phyloP scores from a whole-genome alignment of 805 yeast species.

The Nematodospora valgi region DNA sequence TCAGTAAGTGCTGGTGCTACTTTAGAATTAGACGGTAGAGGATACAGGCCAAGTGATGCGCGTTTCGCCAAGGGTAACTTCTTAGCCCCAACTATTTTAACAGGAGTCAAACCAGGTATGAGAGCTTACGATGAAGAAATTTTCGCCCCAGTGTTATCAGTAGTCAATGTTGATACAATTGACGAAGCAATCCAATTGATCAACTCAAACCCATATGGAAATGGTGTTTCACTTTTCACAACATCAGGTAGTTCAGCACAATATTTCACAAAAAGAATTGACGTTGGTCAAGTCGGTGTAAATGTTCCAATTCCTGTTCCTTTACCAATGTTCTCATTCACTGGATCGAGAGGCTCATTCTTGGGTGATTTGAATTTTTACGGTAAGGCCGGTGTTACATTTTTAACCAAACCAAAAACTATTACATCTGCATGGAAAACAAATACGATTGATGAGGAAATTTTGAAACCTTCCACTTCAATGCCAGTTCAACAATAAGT shows the following conservation, averaged over 20 bases:
- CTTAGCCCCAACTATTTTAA: slow-evolving; percentile 66
- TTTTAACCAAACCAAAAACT: slow-evolving; percentile 73
- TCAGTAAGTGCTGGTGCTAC: slow-evolving; percentile 60
- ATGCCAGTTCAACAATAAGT: slow-evolving; percentile 61
- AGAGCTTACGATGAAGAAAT: slow-evolving; percentile 71
- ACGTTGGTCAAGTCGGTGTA: slow-evolving; percentile 74
- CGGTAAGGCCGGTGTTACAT: slow-evolving; percentile 71
- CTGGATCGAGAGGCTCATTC: slow-evolving; percentile 73
- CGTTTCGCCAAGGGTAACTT: slow-evolving; percentile 56
- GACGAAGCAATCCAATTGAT: slow-evolving; percentile 67
- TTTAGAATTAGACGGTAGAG: slow-evolving; percentile 62
- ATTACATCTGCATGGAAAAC: slow-evolving; percentile 67
- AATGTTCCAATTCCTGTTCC: slow-evolving; percentile 82
- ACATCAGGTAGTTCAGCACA: slow-evolving; percentile 67
- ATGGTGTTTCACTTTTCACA: slow-evolving; percentile 70
- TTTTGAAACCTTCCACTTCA: slow-evolving; percentile 52
- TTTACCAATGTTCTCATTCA: slow-evolving; percentile 76
- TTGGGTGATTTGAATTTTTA: slow-evolving; percentile 77
- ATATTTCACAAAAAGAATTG: slow-evolving; percentile 63
- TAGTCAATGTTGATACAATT: slow-evolving; percentile 58
- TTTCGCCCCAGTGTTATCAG: slow-evolving; percentile 71
- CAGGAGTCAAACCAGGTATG: slow-evolving; percentile 64
- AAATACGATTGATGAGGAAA: slow-evolving; percentile 45
- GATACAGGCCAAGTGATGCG: slow-evolving; percentile 35
- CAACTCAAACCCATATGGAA: slow-evolving; percentile 60